Evolutionary conservation across 179 eudicot species (phyloP), one percentile per base, ranked within the genome.

Genomic region (Carnegiea gigantea): DNA sequence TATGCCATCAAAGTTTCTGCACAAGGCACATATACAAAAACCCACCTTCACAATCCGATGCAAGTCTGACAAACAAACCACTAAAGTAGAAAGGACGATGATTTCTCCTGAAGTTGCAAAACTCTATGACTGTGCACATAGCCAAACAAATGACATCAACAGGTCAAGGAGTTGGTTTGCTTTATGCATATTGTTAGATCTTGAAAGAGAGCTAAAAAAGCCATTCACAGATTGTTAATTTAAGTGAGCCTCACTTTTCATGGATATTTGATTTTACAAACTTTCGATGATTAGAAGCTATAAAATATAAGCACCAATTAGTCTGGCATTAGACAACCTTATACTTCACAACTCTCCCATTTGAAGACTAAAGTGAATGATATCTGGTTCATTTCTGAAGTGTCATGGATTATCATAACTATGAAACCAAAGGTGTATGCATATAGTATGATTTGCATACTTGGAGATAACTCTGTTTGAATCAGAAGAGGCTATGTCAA

Each of bases 1-100:
- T 82, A 91, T 65, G 40, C 93, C 95, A 84, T 92, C 95, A 78
- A 88, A 75, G 82, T 90, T 88, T 80, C 94, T 90, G 88, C 77
- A 77, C 33, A 77, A 44, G 54, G 44, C 73, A 85, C 75, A 79
- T 17, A 65, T 18, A 46, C 57, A 76, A 43, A 82, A 51, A 36
- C 57, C 49, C 6, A 26, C 54, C 17, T 67, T 70, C 79, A 78
- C 30, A 71, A 40, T 40, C n/a, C 75, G 9, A 28, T 46, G 53
- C 10, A 18, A 38, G 15, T 23, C 24, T 57, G 30, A 83, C 23
- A 68, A 75, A 26, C 1, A 13, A n/a, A 75, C 51, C 24, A 51
- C 57, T 12, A 51, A 13, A 51, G 44, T 6, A 7, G 44, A 51
- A 51, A 51, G 57, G 57, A 51, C 17, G 57, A 17, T 0, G 10